phyloP scores from a whole-genome alignment of 495 filamentous ascomycete species.

The Penicillium argentinense region DNA sequence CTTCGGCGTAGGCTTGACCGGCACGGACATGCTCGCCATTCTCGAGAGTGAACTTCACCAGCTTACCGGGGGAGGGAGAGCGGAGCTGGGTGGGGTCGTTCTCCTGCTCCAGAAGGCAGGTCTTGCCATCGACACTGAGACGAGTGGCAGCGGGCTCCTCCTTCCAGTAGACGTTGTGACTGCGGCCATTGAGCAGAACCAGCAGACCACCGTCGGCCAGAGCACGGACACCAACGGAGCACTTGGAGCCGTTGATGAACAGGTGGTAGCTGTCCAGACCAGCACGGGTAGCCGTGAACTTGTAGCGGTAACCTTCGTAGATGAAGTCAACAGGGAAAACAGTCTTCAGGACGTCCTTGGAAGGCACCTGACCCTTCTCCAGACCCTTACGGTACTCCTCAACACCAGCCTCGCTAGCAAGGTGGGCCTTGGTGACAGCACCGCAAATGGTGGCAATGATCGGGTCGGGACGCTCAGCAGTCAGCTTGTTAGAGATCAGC shows the following conservation, averaged over 20 bases:
- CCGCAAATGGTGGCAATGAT: slow-evolving; percentile 90
- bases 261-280: slow-evolving; percentile 94
- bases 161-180: slow-evolving; percentile 99
- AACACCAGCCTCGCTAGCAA: slow-evolving; percentile 84
- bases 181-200: slow-evolving; percentile 82
- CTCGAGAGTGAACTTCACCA: slow-evolving; percentile 97
- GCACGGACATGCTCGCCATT: slow-evolving; percentile 94
- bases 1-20: slow-evolving; percentile 92
- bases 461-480: slow-evolving; percentile 90
- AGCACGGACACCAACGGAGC: slow-evolving; percentile 87
- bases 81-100: slow-evolving; percentile 98
- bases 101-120: slow-evolving; percentile 96
- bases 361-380: slow-evolving; percentile 96
- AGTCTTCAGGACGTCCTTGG: slow-evolving; percentile 95
- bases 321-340: slow-evolving; percentile 99
- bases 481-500: slow-evolving; percentile 96
- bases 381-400: slow-evolving; percentile 82
- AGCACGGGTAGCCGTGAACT: slow-evolving; percentile 95
- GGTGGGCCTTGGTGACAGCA: slow-evolving; percentile 92
- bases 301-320: slow-evolving; percentile 93
- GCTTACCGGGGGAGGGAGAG: slow-evolving; percentile 92
- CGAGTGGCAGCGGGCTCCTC: slow-evolving; percentile 95
- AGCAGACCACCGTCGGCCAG: slow-evolving; percentile 94
- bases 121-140: slow-evolving; percentile 96
- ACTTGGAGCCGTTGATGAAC: slow-evolving; percentile 99